Percentiles rank a stretch among this genome's conserved stretches.
Evolutionary conservation across 768 basidiomycete genomes (phyloP).

Genomic region (Pleurotus tuoliensis): DNA sequence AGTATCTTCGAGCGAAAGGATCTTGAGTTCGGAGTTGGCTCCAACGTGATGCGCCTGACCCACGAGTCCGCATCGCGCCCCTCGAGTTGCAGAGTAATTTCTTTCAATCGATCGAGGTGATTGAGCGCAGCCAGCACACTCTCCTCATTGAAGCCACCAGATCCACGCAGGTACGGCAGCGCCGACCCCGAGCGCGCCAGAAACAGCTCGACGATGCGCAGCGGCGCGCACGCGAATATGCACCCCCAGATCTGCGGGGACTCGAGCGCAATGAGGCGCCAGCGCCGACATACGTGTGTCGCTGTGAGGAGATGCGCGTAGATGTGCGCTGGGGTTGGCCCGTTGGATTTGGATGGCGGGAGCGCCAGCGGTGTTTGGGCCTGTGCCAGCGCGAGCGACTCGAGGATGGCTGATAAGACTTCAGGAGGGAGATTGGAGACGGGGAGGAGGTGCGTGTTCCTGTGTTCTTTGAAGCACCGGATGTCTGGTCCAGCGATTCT

Average conservation of each 20-base stretch:
- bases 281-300: neutral
- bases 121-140: neutral
- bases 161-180: neutral
- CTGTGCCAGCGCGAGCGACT: neutral
- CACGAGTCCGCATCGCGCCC: too few relatives aligned
- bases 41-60: too few relatives aligned
- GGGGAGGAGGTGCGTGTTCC: neutral
- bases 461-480: neutral
- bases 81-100: neutral
- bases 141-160: neutral
- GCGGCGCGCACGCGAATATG: neutral
- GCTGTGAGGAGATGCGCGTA: neutral
- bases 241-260: neutral
- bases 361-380: neutral
- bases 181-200: neutral
- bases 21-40: too few relatives aligned
- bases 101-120: neutral
- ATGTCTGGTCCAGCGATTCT: neutral
- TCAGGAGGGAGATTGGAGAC: neutral
- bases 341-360: neutral
- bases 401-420: neutral
- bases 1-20: too few relatives aligned
- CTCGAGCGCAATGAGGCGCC: neutral
- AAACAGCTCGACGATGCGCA: neutral
- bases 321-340: neutral